Evolutionary conservation across 495 filamentous ascomycete species (phyloP), one percentile per base, ranked within the genome.

Genomic region (Penicillium roqueforti): DNA sequence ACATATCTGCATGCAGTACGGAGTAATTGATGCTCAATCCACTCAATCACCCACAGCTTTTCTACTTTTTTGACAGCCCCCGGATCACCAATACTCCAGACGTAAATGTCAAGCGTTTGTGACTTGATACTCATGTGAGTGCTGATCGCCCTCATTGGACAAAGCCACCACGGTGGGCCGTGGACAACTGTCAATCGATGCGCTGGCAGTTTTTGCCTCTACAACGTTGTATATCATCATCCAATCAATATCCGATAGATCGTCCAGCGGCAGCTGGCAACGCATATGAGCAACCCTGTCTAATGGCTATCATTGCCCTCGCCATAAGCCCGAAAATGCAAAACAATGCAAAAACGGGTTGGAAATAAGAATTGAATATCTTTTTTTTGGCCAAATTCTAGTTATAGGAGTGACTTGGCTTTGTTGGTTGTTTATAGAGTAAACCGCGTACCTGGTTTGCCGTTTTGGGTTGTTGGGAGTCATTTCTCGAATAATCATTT

Each of bases 141-240:
- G 3, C 28, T 13, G 10, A 31, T 31, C 11, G 13, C 16, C 37
- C 23, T 26, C 19, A 52, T 52, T 43, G 49, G 49, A 16, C n/a
- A 50, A 48, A 20, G 32, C 19, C 19, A 11, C 34, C 3, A 26
- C 9, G 38, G 38, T 52, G 49, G 39, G 31, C 29, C 26, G 10
- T 42, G 8, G 29, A 52, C 50, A 52, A 32, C 39, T 52, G 50
- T 52, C 50, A 44, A 51, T 19, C 39, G 49, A 52, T 52, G 50
- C 50, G 50, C 16, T 52, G 50, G 50, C 50, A 52, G n/a, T 20
- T 23, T 43, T 52, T 28, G 50, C 50, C 50, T 32, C 42, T 26
- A 16, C 40, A 29, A 44, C 25, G 9, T 6, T 34, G 14, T 42
- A 16, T 42, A 11, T 22, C 43, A 31, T 31, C 29, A 36, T 16